A percentile compares a stretch with the other conserved stretches of the same genome.
Evolutionary conservation across 768 basidiomycete genomes (phyloP).

Genomic region (Mrakia blollopis): DNA sequence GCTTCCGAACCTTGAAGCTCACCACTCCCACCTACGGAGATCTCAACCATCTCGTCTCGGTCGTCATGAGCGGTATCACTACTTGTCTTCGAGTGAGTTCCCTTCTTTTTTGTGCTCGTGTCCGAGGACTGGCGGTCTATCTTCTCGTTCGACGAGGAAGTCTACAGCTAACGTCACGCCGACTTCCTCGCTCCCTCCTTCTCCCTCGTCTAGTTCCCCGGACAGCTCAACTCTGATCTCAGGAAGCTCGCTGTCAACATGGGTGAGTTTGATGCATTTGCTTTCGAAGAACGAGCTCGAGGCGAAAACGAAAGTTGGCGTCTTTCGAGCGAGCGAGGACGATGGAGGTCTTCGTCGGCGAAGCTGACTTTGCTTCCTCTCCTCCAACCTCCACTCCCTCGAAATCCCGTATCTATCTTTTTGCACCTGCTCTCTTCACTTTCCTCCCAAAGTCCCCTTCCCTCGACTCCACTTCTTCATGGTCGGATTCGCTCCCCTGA

Average conservation of each 20-base stretch:
- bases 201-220: constrained; percentile 82
- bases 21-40: constrained; percentile 93
- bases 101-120: no score
- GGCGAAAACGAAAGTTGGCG: background rate
- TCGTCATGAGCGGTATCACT: constrained; percentile 88
- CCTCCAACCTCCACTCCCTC: no score
- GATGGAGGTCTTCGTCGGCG: no score
- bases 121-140: no score
- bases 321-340: no score
- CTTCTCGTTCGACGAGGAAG: constrained; percentile 57
- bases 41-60: constrained; percentile 65
- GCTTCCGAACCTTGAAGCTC: constrained; percentile 95
- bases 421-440: background rate
- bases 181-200: background rate
- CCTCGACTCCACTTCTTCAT: constrained; percentile 99
- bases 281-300: no score
- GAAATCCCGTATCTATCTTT: no score
- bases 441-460: constrained; percentile 87
- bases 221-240: constrained; percentile 97
- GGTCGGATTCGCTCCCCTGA: constrained; percentile 67
- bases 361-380: no score
- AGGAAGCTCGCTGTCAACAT: constrained; percentile 57
- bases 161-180: background rate
- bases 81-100: constrained; percentile 68
- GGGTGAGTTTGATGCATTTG: background rate